phyloP scores from a whole-genome alignment of 768 basidiomycete species.

The Naganishia randhawae region DNA sequence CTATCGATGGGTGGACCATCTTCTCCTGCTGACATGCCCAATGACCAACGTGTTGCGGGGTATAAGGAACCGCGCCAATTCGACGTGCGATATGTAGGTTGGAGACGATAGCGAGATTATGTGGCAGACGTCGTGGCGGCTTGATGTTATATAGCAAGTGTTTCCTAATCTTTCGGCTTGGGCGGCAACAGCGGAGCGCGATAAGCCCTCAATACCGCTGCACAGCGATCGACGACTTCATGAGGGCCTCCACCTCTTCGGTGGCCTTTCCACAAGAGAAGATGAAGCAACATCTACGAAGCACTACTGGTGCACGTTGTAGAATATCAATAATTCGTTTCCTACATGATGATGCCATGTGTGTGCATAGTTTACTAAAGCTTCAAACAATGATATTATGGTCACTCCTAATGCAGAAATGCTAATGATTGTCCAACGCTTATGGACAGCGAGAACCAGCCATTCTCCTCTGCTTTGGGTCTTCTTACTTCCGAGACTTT shows the following conservation, averaged over 20 bases:
- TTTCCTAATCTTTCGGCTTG: conserved; percentile 7
- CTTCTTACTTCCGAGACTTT: not conserved
- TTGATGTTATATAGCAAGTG: not conserved
- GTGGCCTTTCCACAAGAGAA: not conserved
- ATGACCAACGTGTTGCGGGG: not conserved
- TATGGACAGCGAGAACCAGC: no score
- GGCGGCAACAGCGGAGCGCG: conserved; percentile 25
- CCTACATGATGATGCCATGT: no score
- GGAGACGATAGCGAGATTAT: not conserved
- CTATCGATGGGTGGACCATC: conserved; percentile 21
- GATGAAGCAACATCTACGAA: not conserved
- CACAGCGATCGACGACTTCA: not conserved
- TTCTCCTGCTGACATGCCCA: conserved; percentile 22
- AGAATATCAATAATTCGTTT: no score
- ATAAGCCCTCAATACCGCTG: conserved; percentile 18
- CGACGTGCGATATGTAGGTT: not conserved
- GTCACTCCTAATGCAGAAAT: no score
- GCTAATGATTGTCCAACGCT: no score
- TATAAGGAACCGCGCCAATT: not conserved
- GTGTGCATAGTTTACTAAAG: no score
- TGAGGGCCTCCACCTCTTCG: conserved; percentile 1
- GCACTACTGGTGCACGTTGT: no score
- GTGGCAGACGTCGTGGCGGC: not conserved
- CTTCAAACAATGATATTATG: no score
- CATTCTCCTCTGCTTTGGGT: not conserved